Base-by-base conservation (phyloP, 2,329 filamentous ascomycete species). In the Atkinsonella hypoxylon region DNA sequence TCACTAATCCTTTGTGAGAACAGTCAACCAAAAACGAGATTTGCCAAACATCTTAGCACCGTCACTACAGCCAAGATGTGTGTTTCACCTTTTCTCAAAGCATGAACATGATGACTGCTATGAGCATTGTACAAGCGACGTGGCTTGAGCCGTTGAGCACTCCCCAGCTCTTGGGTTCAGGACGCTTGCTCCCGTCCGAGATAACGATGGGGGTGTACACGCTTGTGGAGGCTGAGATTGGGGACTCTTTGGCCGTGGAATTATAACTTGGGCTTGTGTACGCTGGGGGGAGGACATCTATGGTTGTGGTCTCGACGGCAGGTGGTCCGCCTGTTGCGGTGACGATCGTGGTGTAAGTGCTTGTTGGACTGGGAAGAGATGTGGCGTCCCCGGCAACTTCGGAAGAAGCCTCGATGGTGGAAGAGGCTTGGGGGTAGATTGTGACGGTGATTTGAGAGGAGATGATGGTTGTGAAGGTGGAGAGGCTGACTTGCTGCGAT, bases 101-200 rank as follows among this genome's bases (percentile, higher is more conserved):
- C 44, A 64, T 51, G 39, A 66, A 61, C 59, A 66, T 61, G 47
- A 67, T 54, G 44, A 58, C 58, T 12, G 63, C 64, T 38, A 68
- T 52, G 48, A 70, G 56, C 63, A 72, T 63, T 38, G 61, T 56
- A 53, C 64, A 67, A 40, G 62, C 61, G 26, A 69, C 57, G 50
- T 64, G 62, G 53, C 64, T 61, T 18, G 59, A 59, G 51, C 61
- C 59, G 47, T 59, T 66, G 50, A 56, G 56, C 22, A 55, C 55
- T 5, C 59, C 61, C 51, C 61, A 63, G 32, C 59, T 60, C 40
- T 57, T 56, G 34, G 61, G 64, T 51, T 63, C 59, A 2, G 61
- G 59, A 52, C 62, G 61, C 59, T 66, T 67, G 51, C 55, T 59
- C 3, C 59, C 63, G 30, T 58, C 61, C 26, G 67, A 69, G 45